Evolutionary conservation across 441 rosid species (phyloP).

Genomic region (Gossypium gossypioides): DNA sequence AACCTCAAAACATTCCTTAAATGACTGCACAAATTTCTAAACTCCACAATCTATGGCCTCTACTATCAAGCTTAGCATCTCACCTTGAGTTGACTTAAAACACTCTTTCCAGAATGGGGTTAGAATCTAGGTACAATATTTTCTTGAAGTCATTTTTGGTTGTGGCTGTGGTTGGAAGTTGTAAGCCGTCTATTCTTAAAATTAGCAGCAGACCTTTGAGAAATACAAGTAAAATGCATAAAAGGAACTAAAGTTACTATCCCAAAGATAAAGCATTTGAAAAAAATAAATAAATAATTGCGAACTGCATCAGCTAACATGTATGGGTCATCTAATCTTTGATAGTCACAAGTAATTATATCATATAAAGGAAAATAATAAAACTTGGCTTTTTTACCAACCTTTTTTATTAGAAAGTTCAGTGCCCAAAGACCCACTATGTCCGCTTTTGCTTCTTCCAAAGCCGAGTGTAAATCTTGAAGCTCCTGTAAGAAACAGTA

Average conservation of each 20-base stretch:
- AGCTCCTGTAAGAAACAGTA: constrained; percentile 52
- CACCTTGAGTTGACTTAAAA: neutral
- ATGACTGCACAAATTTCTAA: neutral
- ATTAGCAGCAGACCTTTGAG: neutral
- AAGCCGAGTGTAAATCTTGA: constrained; percentile 77
- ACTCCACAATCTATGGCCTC: neutral
- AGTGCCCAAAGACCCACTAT: constrained; percentile 98
- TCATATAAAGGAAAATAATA: neutral
- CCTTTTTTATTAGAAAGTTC: constrained; percentile 66
- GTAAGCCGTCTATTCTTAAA: neutral
- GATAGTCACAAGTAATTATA: neutral
- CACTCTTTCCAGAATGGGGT: neutral
- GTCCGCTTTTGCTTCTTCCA: constrained; percentile 97
- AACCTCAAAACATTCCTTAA: neutral
- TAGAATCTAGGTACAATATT: neutral
- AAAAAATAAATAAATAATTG: neutral
- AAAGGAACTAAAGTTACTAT: neutral
- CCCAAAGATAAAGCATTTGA: neutral
- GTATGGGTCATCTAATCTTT: neutral
- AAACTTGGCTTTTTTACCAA: constrained; percentile 18
- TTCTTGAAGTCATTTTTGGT: neutral
- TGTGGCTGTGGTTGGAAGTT: neutral
- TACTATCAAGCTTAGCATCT: neutral
- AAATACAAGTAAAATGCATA: neutral
- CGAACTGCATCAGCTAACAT: neutral